Evolutionary conservation across 192 early-diverging fungal species (phyloP), one percentile per base, ranked within the genome.

Genomic region (Cetraspora pellucida): DNA sequence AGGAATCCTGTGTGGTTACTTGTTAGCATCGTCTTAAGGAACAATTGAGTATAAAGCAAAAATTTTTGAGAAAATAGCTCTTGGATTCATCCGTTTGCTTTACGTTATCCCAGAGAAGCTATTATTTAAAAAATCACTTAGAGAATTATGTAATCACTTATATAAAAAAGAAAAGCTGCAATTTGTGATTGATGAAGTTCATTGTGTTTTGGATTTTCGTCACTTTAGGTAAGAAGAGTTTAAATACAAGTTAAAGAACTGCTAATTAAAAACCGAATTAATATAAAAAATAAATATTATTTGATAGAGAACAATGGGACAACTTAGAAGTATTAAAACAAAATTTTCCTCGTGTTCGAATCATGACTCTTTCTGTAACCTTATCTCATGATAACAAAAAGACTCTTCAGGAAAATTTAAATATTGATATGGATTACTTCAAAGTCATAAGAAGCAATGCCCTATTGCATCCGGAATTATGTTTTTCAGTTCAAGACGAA

Each of bases 21-120:
- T 66, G n/a, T 66, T 37, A 8, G 43, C 64, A 21, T 19, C 43
- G n/a, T 21, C 17, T 31, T 10, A 66, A 66, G 21, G 64, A 2
- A 66, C 5, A 44, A 45, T 0, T 46, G 21, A 66, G 10, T 17
- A 37, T 37, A 7, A 66, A 45, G 10, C 0, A n/a, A 66, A 66
- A 23, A 66, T 66, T 31, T 66, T 66, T 66, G 43, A 66, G 37
- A 19, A 66, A 23, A 66, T 66, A 31, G 64, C 37, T 8, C n/a
- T 66, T 45, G 19, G 43, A 0, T 45, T 66, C n/a, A 44, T 10
- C 10, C 28, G 37, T 37, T 5, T 66, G 9, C 8, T 66, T 19
- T 66, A 37, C 10, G 1, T 66, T 0, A 66, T 31, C 19, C 0
- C 64, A 17, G 21, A 66, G 10, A 66, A 66, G 17, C 28, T 66